A percentile compares a stretch with the other conserved stretches of the same genome.
Conservation (phyloP, 2,329 filamentous ascomycete genomes). For the Paecilomyces niveus region DNA sequence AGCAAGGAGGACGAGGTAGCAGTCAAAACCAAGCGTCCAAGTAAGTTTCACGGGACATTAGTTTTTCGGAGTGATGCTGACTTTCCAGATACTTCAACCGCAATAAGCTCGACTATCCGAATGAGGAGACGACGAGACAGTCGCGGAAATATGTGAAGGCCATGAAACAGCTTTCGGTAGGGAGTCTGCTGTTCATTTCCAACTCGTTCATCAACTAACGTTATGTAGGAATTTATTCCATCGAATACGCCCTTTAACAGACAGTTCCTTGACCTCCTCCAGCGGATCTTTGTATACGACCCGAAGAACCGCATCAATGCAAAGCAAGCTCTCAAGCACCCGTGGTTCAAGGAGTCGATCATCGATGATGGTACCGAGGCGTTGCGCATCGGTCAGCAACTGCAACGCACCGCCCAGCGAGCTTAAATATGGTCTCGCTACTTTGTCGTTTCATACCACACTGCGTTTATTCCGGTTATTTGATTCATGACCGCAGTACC, state of each 20-base stretch:
- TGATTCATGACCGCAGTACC: neutral
- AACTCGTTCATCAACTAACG: constrained; percentile 5
- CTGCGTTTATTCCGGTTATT: neutral
- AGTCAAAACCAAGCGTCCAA: constrained; percentile 49
- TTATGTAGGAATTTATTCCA: constrained; percentile 55
- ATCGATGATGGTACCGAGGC: constrained; percentile 62
- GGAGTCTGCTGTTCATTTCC: constrained; percentile 15
- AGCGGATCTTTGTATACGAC: constrained; percentile 60
- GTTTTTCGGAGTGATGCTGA: constrained; percentile 23
- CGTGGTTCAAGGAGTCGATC: constrained; percentile 59
- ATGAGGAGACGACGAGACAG: constrained; percentile 54
- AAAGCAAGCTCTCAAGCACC: constrained; percentile 58
- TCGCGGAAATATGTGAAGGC: constrained; percentile 61
- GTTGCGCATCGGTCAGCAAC: constrained; percentile 47
- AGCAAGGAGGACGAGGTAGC: constrained; percentile 38
- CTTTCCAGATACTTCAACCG: constrained; percentile 46
- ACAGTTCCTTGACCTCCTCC: constrained; percentile 56
- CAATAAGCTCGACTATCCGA: constrained; percentile 56
- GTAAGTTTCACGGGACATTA: constrained; percentile 34
- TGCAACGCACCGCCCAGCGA: constrained; percentile 21
- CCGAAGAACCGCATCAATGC: constrained; percentile 59
- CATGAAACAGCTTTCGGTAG: constrained; percentile 58
- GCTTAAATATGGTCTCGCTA: constrained; percentile 6
- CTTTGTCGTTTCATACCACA: neutral
- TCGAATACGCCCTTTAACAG: constrained; percentile 53